phyloP scores from a whole-genome alignment of 768 basidiomycete species.

The Suillus alpinus region DNA sequence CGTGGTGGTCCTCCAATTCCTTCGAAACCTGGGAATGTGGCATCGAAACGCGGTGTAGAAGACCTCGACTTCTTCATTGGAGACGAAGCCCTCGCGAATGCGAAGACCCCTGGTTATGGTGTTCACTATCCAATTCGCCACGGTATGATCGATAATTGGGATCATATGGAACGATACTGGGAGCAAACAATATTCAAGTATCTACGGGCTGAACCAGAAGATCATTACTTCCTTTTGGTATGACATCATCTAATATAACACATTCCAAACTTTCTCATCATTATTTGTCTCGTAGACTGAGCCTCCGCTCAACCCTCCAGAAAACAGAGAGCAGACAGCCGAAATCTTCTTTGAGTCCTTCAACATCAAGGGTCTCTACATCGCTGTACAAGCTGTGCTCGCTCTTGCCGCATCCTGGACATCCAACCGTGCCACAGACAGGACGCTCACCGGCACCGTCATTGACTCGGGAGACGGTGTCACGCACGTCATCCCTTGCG shows the following conservation, averaged over 20 bases:
- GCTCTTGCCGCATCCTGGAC: conserved; percentile 98
- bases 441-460: conserved; percentile 94
- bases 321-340: conserved; percentile 98
- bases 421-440: conserved; percentile 82
- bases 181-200: conserved; percentile 99
- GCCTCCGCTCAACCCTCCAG: conserved; percentile 95
- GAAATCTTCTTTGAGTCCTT: conserved; percentile 99
- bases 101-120: conserved; percentile 91
- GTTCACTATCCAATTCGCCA: conserved; percentile 97
- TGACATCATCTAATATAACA: conserved; percentile 29
- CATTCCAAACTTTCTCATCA: background rate
- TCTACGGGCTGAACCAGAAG: conserved; percentile 95
- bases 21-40: conserved; percentile 85
- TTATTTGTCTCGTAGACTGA: conserved; percentile 69
- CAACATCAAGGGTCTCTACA: conserved; percentile 98
- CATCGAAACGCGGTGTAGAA: conserved; percentile 95
- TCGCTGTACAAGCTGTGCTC: conserved; percentile 97
- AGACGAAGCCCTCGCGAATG: conserved; percentile 94
- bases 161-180: conserved; percentile 99
- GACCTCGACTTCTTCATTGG: conserved; percentile 99
- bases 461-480: conserved; percentile 99
- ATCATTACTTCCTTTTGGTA: conserved; percentile 96
- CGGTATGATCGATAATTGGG: conserved; percentile 98
- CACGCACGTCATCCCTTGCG: conserved; percentile 94
- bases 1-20: conserved; percentile 78